A percentile compares a stretch with the other conserved stretches of the same genome.
These are phyloP conservation scores for Tolypocladium paradoxum DNA, from an alignment of 2,329 filamentous ascomycete genomes.

Conservation along the genomic window DNA sequence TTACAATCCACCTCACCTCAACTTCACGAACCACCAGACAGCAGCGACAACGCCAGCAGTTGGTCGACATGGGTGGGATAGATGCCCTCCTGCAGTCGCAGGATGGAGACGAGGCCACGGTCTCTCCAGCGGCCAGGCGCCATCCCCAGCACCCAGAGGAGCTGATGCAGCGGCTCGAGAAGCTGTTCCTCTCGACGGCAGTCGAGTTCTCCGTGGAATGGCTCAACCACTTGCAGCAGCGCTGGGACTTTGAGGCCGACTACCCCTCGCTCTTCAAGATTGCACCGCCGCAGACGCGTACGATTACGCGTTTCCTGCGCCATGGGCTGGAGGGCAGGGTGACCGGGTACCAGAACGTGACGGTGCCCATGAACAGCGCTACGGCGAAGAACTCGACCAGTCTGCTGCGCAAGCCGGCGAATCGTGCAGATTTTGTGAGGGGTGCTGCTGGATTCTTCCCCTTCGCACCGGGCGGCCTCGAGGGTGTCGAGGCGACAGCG, in stretches of 20 bases:
- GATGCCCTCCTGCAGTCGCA: slow-evolving; percentile 22
- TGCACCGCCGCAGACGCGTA: slow-evolving; percentile 84
- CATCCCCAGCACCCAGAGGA: slow-evolving; percentile 39
- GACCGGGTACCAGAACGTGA: slow-evolving; percentile 89
- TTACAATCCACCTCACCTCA: background rate
- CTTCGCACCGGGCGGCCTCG: slow-evolving; percentile 82
- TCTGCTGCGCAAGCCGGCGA: slow-evolving; percentile 73
- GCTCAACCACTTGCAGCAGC: slow-evolving; percentile 81
- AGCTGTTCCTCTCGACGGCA: slow-evolving; percentile 69
- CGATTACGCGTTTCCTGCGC: slow-evolving; percentile 84
- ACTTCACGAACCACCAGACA: background rate
- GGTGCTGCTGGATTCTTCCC: slow-evolving; percentile 91
- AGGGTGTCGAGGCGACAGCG: slow-evolving; percentile 75
- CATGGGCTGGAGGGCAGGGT: slow-evolving; percentile 89
- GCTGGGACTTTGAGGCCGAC: slow-evolving; percentile 74
- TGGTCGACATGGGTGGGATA: slow-evolving; percentile 20
- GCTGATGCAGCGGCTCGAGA: slow-evolving; percentile 61
- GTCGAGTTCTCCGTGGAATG: slow-evolving; percentile 71
- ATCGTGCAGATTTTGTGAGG: slow-evolving; percentile 80
- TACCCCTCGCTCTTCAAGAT: slow-evolving; percentile 78
- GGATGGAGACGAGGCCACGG: slow-evolving; percentile 7
- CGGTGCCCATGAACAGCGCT: slow-evolving; percentile 76
- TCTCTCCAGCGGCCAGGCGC: slow-evolving; percentile 2
- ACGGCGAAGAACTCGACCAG: slow-evolving; percentile 95
- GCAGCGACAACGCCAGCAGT: background rate